Base-by-base conservation (phyloP, 768 basidiomycete species). In the Tremella fuciformis region DNA sequence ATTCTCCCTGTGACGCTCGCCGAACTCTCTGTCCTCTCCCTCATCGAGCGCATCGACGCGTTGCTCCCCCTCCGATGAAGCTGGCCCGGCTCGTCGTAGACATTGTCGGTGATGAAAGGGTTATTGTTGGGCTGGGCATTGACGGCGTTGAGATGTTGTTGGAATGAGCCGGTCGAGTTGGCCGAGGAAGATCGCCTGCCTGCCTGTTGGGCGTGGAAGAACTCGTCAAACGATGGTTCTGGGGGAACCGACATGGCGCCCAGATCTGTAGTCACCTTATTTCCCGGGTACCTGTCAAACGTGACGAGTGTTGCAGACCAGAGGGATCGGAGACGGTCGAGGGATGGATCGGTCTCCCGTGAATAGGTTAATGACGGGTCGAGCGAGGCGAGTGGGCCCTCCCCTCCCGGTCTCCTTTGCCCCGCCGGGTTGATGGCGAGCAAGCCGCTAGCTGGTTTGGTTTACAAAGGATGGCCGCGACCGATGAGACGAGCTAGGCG, bases 51-150 rank as follows among this genome's bases (percentile, higher is more conserved):
- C 21, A 62, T 22, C 15, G 60, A 69, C 1, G 54, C 61, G n/a
- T 61, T 59, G 39, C 64, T 65, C 9, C 16, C 54, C 44, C 47
- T 41, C 24, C 59, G 39, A 38, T 53, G 39, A 26, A 65, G 34
- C 13, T 52, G 13, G 37, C 58, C 57, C n/a, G 70, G 70, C 51
- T 71, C 70, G 3, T 66, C 67, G n/a, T 50, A 56, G 7, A 64
- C 16, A 9, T 3, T 8, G 22, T 48, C 39, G 13, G 49, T 50
- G 15, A 44, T 38, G 29, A 18, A 13, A 24, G 15, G 13, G 19
- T 22, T 13, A 38, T 46, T 19, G 34, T 38, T 21, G 37, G 16
- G 18, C 18, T 21, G 18, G 26, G 39, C 24, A n/a, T 49, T 21
- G 18, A n/a, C 38, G 34, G 57, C 26, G 26, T 19, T 16, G 55